phyloP scores from a whole-genome alignment of 192 early-diverging fungal genomes.

The Gonapodya prolifera region DNA sequence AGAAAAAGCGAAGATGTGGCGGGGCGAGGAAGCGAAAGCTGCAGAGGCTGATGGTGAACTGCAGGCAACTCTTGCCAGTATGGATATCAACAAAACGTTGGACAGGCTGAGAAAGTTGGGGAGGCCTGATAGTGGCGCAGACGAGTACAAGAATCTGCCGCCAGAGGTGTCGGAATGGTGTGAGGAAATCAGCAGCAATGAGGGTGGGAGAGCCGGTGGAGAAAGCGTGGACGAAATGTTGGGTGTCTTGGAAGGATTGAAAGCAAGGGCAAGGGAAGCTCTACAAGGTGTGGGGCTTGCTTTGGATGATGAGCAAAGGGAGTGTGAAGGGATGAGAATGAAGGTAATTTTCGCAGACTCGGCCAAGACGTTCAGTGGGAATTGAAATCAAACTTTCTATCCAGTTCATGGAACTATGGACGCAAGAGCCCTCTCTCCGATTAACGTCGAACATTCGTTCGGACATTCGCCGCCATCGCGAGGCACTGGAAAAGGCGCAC shows the following conservation, averaged over 20 bases:
- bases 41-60: constrained; percentile 76
- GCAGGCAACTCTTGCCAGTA: constrained; percentile 65
- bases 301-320: constrained; percentile 78
- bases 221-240: constrained; percentile 40
- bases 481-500: constrained; percentile 62
- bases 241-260: constrained; percentile 49
- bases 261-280: constrained; percentile 42
- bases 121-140: constrained; percentile 17
- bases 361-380: not conserved
- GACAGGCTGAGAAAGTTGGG: constrained; percentile 57
- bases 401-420: constrained; percentile 74
- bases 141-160: constrained; percentile 13
- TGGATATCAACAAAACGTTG: constrained; percentile 70
- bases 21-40: constrained; percentile 62
- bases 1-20: constrained; percentile 86
- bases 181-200: constrained; percentile 40
- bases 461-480: constrained; percentile 59
- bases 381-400: constrained; percentile 12
- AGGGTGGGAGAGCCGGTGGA: constrained; percentile 21
- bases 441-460: constrained; percentile 60
- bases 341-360: not conserved
- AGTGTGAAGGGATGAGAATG: constrained; percentile 65
- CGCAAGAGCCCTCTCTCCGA: constrained; percentile 65
- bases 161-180: constrained; percentile 48
- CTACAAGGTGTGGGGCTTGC: constrained; percentile 50